Percentiles rank a stretch among this genome's conserved stretches.
Evolutionary conservation across 2,329 filamentous ascomycete species (phyloP).

Genomic region (Cladosporium sp.): DNA sequence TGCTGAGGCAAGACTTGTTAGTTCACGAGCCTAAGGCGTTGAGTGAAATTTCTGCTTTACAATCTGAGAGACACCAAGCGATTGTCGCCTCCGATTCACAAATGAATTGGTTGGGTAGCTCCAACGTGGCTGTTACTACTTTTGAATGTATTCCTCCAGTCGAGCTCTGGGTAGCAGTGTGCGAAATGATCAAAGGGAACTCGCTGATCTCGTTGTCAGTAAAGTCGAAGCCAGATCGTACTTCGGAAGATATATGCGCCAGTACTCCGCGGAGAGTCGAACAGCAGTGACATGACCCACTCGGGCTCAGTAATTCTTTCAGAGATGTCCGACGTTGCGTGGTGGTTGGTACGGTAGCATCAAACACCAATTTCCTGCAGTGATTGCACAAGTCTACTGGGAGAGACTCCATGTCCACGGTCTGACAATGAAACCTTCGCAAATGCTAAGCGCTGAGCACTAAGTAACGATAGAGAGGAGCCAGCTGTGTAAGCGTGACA

Average conservation of each 20-base stretch:
- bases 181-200: neutral
- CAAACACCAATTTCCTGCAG: neutral
- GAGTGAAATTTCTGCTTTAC: neutral
- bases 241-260: neutral
- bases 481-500: too few species aligned
- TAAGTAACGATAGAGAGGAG: too few species aligned
- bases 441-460: too few species aligned
- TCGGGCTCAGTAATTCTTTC: neutral
- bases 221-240: neutral
- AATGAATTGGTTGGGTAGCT: neutral
- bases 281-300: neutral
- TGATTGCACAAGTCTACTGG: neutral
- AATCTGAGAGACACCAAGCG: neutral
- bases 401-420: neutral
- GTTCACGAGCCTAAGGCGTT: neutral
- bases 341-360: neutral
- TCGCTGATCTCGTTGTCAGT: neutral
- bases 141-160: neutral
- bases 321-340: neutral
- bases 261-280: neutral
- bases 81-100: neutral
- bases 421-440: too few species aligned
- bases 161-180: neutral
- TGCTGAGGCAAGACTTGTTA: neutral
- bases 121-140: neutral